Conservation (phyloP, 768 basidiomycete genomes). For the Leucosporidium creatinivorum region DNA sequence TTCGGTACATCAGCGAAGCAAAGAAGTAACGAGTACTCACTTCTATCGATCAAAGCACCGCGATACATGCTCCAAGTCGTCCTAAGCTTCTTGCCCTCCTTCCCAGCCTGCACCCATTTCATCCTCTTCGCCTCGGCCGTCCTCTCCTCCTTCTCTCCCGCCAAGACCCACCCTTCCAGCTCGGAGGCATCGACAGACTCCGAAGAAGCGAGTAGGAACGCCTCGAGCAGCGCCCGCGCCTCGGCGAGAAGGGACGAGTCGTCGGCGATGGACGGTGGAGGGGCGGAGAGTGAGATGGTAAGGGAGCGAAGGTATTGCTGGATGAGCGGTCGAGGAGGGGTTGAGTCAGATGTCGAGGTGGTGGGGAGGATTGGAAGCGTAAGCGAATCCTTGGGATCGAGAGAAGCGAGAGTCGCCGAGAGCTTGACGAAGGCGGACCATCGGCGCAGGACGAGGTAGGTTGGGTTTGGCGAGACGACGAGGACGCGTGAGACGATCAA, state of each 20-base stretch:
- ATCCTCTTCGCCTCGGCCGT: background rate
- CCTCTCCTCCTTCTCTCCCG: background rate
- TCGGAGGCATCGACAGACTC: background rate
- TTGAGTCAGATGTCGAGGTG: background rate
- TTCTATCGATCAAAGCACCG: slow-evolving; percentile 4
- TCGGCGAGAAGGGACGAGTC: background rate
- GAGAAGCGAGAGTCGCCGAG: background rate
- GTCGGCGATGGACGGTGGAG: background rate
- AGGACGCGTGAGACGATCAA: slow-evolving; percentile 10
- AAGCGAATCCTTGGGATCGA: slow-evolving; percentile 7
- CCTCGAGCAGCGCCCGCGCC: slow-evolving; percentile 17
- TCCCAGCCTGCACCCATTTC: slow-evolving; percentile 12
- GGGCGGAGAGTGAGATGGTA: slow-evolving; percentile 24
- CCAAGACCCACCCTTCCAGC: background rate
- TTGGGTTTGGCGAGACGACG: background rate
- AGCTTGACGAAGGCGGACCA: background rate
- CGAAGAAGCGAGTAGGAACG: slow-evolving; percentile 12
- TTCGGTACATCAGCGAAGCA: too few relatives aligned
- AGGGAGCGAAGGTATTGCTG: slow-evolving; percentile 24
- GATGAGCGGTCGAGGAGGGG: background rate
- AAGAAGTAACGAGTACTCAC: background rate
- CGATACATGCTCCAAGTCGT: slow-evolving; percentile 21
- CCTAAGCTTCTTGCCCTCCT: slow-evolving; percentile 6
- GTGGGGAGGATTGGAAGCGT: slow-evolving; percentile 6
- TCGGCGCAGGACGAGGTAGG: background rate